Evolutionary conservation across 2,329 filamentous ascomycete species (phyloP), one percentile per base, ranked within the genome.

Genomic region (Xylaria sp.): DNA sequence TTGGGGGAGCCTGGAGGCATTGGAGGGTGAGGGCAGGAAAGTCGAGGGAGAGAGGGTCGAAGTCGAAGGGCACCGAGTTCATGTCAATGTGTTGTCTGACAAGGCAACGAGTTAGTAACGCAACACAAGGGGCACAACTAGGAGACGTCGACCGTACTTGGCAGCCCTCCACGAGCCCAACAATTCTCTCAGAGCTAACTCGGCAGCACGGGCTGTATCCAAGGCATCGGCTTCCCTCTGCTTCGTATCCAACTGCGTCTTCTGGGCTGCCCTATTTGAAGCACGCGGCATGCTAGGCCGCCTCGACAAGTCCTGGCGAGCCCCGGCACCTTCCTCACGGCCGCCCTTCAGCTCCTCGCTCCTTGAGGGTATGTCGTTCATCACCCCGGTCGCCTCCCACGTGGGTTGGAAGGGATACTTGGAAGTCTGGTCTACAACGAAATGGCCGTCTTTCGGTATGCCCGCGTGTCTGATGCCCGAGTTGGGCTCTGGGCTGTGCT

Each of bases 21-120:
- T 89, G 90, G 9, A 97, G 82, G 34, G 88, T 91, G 39, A 97
- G 81, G 6, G 89, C 87, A 6, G 92, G 91, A 66, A 96, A 97
- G 55, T 91, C 91, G 69, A 96, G 85, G 4, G 89, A 81, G 56
- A 92, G 84, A 29, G 93, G 89, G 62, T 97, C 90, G 73, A 96
- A 95, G 61, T 93, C 89, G 64, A 88, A 87, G 2, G 85, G 84
- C 62, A 78, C 76, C 7, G 81, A 81, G 47, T 75, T 74, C 60
- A 78, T 76, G 56, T 85, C 79, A 44, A 85, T 75, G 43, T 83
- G 78, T 63, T 80, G 77, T 63, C 83, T 86, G 57, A 50, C 16
- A 52, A 51, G 46, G 29, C 49, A 47, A 58, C 19, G 37, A 42
- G 50, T 52, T 52, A 54, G 59, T 54, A 60, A 55, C 37, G 52